Evolutionary conservation across 2,329 filamentous ascomycete species (phyloP).

Genomic region (Neocatenulostroma microsporum): DNA sequence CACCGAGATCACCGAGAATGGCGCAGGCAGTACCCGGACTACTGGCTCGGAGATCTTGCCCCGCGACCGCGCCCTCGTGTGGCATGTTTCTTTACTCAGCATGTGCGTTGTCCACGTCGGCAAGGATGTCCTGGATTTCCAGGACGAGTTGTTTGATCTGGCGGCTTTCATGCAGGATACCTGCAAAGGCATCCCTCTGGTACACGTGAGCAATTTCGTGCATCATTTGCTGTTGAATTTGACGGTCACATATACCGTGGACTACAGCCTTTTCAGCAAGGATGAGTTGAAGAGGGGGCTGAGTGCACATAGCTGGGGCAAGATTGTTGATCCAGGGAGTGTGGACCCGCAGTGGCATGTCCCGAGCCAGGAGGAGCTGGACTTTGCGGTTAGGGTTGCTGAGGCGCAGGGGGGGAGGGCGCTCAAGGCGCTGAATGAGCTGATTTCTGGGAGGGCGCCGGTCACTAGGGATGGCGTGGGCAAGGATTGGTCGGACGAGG

Average conservation of each 20-base stretch:
- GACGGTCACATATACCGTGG: constrained; percentile 87
- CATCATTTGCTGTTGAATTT: constrained; percentile 92
- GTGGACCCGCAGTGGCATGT: constrained; percentile 88
- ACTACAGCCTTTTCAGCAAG: constrained; percentile 82
- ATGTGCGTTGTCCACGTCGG: constrained; percentile 98
- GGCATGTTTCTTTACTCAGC: constrained; percentile 93
- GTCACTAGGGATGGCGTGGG: constrained; percentile 90
- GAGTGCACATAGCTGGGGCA: constrained; percentile 75
- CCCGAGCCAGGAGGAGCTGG: constrained; percentile 68
- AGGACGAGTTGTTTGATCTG: constrained; percentile 81
- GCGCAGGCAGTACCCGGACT: constrained; percentile 87
- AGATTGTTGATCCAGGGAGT: constrained; percentile 62
- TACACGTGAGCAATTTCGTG: constrained; percentile 95
- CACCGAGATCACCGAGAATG: constrained; percentile 94
- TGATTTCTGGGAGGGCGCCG: constrained; percentile 74
- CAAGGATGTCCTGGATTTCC: constrained; percentile 78
- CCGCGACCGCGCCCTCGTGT: constrained; percentile 83
- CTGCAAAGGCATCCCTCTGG: constrained; percentile 85
- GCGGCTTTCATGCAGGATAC: constrained; percentile 94
- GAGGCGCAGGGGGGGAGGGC: constrained; percentile 73
- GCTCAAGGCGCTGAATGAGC: constrained; percentile 61
- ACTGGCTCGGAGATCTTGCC: constrained; percentile 90
- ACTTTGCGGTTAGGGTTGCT: constrained; percentile 85
- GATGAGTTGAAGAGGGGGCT: constrained; percentile 62
- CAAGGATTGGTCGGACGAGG: constrained; percentile 98